phyloP scores from a whole-genome alignment of 73 alveolate genomes.

The Paramecium tetraurelia region DNA sequence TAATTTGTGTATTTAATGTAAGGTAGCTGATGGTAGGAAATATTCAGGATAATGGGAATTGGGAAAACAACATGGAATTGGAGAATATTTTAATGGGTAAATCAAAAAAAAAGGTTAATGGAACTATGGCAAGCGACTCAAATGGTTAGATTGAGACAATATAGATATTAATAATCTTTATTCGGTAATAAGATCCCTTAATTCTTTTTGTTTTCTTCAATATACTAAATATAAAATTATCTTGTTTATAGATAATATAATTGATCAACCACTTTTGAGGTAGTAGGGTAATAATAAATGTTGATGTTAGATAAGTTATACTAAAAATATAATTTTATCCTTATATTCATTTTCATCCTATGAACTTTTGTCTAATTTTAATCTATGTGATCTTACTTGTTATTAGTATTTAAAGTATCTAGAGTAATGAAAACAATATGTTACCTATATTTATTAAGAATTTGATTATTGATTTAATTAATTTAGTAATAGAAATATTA shows the following conservation, averaged over 20 bases:
- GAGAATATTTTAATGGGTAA: conserved; percentile 14
- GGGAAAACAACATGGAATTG: conserved; percentile 35
- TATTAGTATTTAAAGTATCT: too few species aligned
- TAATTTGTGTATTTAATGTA: not conserved
- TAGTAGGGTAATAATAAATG: not conserved
- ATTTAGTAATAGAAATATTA: too few species aligned
- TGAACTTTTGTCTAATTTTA: not conserved
- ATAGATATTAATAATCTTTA: not conserved
- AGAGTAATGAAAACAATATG: too few species aligned
- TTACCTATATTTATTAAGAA: too few species aligned
- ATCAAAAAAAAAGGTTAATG: not conserved
- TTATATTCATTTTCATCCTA: not conserved
- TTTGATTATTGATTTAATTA: too few species aligned
- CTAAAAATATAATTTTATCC: not conserved
- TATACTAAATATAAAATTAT: not conserved
- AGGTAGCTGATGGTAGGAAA: conserved; percentile 52
- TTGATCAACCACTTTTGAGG: not conserved
- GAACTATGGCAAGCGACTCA: not conserved
- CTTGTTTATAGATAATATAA: not conserved
- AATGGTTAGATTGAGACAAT: conserved; percentile 1
- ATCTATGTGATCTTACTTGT: too few species aligned
- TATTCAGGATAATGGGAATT: conserved; percentile 7
- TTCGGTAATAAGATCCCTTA: not conserved
- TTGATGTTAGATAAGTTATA: not conserved
- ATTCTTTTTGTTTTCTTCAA: not conserved